Evolutionary conservation across 2,329 filamentous ascomycete species (phyloP), one percentile per base, ranked within the genome.

Genomic region (Periconia sp.): DNA sequence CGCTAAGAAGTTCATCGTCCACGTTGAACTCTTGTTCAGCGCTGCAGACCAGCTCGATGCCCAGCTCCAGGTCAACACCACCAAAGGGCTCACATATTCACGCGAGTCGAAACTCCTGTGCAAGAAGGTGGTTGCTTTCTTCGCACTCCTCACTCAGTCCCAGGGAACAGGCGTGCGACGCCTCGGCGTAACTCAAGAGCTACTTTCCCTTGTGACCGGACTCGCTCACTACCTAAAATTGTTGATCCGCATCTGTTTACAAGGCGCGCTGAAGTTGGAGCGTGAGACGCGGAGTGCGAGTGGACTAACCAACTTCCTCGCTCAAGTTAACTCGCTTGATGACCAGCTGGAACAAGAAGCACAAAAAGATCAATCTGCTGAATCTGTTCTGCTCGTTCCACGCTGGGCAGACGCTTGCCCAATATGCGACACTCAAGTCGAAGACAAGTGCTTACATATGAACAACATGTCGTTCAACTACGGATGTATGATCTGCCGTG

Each of bases 111-210:
- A 99, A 72, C 79, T 99, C 36, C 82, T 99, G n/a, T 99, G 94
- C 78, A 99, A 99, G 73, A 99, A 99, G 72, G 95, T 99, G 40
- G 94, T 99, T 5, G 89, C 92, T 18, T 99, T 99, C 77, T 99
- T 99, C 69, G 91, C 91, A 10, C 77, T 99, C 13, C 79, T 99
- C 7, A 95, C 92, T 5, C 96, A 96, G 69, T 94, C 92, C 1
- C 92, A 97, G 66, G 92, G 96, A 63, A 89, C 86, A 7, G 89
- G 87, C n/a, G 85, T 89, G 25, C 82, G 89, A 44, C 94, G 96
- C 66, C 83, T 97, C 29, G 94, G 94, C 30, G 94, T 99, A 22
- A 99, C 94, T 7, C 94, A 99, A 69, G 94, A 99, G 68, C 80
- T 99, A n/a, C 75, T 99, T n/a, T 95, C 92, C 5, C 80, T 99